Evolutionary conservation across 1,284 basidiomycete genomes (phyloP), one percentile per base, ranked within the genome.

Genomic region (Trametes hirsuta): DNA sequence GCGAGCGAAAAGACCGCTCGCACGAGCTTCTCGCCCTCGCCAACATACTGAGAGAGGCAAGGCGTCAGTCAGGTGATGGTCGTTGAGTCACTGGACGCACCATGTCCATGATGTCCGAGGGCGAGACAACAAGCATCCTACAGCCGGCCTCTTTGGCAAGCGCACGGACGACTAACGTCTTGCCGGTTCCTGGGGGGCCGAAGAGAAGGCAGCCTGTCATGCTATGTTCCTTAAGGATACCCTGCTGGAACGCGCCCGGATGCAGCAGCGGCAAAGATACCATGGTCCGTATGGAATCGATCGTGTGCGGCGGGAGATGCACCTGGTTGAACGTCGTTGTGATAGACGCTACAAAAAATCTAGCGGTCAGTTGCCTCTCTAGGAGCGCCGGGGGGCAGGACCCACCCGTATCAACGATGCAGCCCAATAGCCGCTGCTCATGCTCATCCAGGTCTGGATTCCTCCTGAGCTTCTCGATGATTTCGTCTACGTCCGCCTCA

Each of bases 21-120:
- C 47, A 98, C 93, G 42, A 97, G 88, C 72, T 97, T 96, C 74
- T 98, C 96, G 44, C 94, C 94, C 80, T 98, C 95, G 37, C 94
- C 94, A 36, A 95, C 92, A 75, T 95, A 97, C 93, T 93, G 73
- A 40, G 40, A 49, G 35, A 40, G 24, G 48, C 47, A 60, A 44
- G 63, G 25, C 53, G 55, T 66, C 34, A 64, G 44, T 40, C 47
- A 42, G 46, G 41, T 42, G 50, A 24, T 15, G 42, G 48, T 37
- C 48, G 35, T 35, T 24, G 45, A 42, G 53, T 44, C 22, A 6
- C 37, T 37, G 56, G 12, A 62, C 79, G 55, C 66, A 92, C 91
- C 92, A 94, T 93, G 70, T 94, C 91, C 89, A 93, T 91, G 46
- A 94, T 88, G 68, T 94, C 92, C 2, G 91, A 92, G 12, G 92